Base-by-base conservation (phyloP, 2,329 filamentous ascomycete species). In the Stenocarpella maydis region DNA sequence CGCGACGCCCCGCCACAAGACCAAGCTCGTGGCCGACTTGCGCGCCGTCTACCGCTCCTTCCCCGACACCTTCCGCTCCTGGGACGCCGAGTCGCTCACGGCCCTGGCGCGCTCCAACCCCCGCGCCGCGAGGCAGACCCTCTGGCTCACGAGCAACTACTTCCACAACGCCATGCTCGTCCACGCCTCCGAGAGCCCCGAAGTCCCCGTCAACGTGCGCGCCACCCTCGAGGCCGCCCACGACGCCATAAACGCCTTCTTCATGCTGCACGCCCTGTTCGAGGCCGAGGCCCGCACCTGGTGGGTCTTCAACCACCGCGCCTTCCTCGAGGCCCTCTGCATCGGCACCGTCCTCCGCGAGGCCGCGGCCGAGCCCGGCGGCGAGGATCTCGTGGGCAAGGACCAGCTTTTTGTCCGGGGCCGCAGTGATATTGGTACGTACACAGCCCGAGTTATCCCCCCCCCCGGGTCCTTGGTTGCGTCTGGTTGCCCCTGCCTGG, bases 271-370 rank as follows among this genome's bases (percentile, higher is more conserved):
- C 79, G 83, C 82, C 45, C 80, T 93, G 15, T 89, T 94, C 71
- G 88, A 91, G 73, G 83, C 83, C 19, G 92, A 95, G 80, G 91
- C 91, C 1, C 86, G 90, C 17, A 92, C 94, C 0, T 95, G 92
- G 92, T 95, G 92, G 92, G 91, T 93, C 0, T 93, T 94, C 73
- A 92, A 94, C 77, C 92, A 95, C 76, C 84, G 92, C 1, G 92
- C 92, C 0, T 95, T 95, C 76, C 84, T 95, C 65, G 92, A 95
- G 81, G 91, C 91, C 39, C 78, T 90, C 76, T 92, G 88, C 79
- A 92, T 92, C 58, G 87, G 88, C 26, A 86, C 85, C 71, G 84
- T 90, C 28, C 77, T 91, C 69, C 81, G 84, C 49, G 87, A 90
- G 76, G 82, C 83, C 24, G 76, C 78, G 3, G 82, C 80, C 47